Conservation (phyloP, 140 eudicot genomes). For the Oenanthe javanica region DNA sequence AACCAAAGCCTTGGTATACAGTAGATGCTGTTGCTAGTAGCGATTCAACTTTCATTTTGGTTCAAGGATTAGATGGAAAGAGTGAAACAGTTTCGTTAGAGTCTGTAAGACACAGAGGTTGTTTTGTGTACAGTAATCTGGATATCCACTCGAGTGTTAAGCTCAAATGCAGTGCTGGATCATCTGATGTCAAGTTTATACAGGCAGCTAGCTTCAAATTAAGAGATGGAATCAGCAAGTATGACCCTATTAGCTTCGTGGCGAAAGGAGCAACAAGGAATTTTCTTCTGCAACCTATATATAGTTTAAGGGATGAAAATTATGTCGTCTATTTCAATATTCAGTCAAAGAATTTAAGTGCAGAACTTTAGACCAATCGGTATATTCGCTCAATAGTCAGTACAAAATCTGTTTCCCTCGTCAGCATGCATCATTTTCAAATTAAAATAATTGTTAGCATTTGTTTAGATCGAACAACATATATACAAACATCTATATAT, state of each 20-base stretch:
- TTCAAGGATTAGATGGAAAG: slow-evolving; percentile 37
- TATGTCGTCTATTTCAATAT: slow-evolving; percentile 62
- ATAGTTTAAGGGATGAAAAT: slow-evolving; percentile 59
- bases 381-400: no score
- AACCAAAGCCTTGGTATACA: slow-evolving; percentile 27
- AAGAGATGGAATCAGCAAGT: slow-evolving; percentile 40
- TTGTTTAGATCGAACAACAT: no score
- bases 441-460: no score
- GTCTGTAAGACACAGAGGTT: slow-evolving; percentile 39
- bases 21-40: slow-evolving; percentile 4
- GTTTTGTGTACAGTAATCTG: slow-evolving; percentile 38
- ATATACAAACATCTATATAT: no score
- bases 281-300: slow-evolving; percentile 46
- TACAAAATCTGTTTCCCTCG: no score
- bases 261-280: slow-evolving; percentile 60
- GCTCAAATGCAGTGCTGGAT: slow-evolving; percentile 38
- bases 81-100: slow-evolving; percentile 38
- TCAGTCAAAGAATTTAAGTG: not conserved
- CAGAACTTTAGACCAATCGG: not conserved
- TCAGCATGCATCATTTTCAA: no score
- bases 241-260: slow-evolving; percentile 77
- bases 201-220: slow-evolving; percentile 33
- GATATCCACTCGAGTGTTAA: slow-evolving; percentile 17
- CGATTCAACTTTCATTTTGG: slow-evolving; percentile 30
- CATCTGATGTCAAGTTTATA: slow-evolving; percentile 28